Evolutionary conservation across 2,329 filamentous ascomycete species (phyloP).

Genomic region (Penicillium corylophilum): DNA sequence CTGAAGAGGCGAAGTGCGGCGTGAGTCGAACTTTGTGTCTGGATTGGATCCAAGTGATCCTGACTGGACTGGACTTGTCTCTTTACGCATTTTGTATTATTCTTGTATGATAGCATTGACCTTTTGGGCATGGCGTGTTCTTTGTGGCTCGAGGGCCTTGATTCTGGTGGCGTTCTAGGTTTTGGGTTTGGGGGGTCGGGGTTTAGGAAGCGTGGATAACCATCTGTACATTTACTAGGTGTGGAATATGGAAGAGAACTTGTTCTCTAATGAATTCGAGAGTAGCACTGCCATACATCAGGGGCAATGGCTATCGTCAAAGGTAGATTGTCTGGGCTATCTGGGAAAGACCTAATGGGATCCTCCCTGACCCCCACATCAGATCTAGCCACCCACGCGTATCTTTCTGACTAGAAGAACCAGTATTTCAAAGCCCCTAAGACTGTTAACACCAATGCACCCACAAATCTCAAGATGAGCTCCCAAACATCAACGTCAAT

Average conservation of each 20-base stretch:
- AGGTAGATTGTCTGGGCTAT: too few species aligned
- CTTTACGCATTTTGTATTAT: background rate
- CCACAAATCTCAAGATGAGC: too few species aligned
- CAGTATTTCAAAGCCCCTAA: too few species aligned
- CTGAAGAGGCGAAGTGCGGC: constrained; percentile 30
- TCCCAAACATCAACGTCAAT: too few species aligned
- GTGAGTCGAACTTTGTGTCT: background rate
- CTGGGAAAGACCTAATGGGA: too few species aligned
- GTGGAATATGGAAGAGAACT: background rate
- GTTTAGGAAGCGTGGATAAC: background rate
- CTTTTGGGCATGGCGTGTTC: constrained; percentile 12
- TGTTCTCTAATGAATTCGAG: background rate
- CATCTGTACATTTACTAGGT: background rate
- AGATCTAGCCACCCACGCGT: too few species aligned
- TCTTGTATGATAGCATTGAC: constrained; percentile 22
- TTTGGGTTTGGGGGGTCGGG: background rate
- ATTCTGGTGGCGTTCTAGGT: background rate
- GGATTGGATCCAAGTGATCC: background rate
- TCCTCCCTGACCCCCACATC: too few species aligned
- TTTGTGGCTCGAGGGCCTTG: background rate
- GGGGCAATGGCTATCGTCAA: too few species aligned
- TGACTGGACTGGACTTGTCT: too few species aligned
- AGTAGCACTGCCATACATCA: too few species aligned
- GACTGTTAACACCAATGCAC: too few species aligned
- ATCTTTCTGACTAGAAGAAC: too few species aligned